Conservation (phyloP, 805 yeast genomes). For the Candida xyloterini region DNA sequence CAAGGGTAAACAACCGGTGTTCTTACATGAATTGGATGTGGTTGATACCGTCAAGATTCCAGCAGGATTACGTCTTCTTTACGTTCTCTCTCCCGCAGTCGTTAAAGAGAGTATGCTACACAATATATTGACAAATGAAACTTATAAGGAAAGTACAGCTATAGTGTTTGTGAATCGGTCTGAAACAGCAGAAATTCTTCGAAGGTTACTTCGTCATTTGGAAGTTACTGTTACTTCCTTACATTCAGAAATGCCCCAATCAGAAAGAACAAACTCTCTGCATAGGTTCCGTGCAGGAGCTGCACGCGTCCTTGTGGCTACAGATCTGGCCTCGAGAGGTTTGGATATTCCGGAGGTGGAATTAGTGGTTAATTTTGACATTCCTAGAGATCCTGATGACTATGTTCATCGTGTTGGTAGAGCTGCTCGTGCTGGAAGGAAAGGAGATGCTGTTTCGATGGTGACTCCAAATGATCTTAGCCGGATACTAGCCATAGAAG, state of each 20-base stretch:
- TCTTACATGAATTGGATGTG: constrained; percentile 71
- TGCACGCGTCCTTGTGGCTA: constrained; percentile 87
- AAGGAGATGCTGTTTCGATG: constrained; percentile 78
- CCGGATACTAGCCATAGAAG: constrained; percentile 82
- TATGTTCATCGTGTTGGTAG: constrained; percentile 90
- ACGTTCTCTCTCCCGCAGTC: constrained; percentile 76
- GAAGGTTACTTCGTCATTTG: constrained; percentile 69
- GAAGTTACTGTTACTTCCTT: constrained; percentile 83
- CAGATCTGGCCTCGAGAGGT: constrained; percentile 93
- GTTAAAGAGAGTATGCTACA: constrained; percentile 88
- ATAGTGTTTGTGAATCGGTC: constrained; percentile 92
- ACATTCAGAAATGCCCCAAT: constrained; percentile 93
- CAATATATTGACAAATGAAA: constrained; percentile 59
- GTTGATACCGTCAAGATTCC: constrained; percentile 82
- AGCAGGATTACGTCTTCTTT: constrained; percentile 58
- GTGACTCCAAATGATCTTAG: constrained; percentile 83
- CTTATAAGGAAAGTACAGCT: constrained; percentile 62
- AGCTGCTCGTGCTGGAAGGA: constrained; percentile 95
- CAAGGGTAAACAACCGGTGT: constrained; percentile 55
- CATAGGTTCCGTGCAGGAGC: constrained; percentile 94
- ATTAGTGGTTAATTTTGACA: constrained; percentile 71
- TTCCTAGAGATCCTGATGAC: constrained; percentile 82
- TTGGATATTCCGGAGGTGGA: constrained; percentile 81
- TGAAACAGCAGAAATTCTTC: constrained; percentile 79
- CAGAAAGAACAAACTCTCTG: constrained; percentile 84